These are phyloP conservation scores for Trapa incisa DNA, from an alignment of 345 rosid species.

Conservation along the genomic window DNA sequence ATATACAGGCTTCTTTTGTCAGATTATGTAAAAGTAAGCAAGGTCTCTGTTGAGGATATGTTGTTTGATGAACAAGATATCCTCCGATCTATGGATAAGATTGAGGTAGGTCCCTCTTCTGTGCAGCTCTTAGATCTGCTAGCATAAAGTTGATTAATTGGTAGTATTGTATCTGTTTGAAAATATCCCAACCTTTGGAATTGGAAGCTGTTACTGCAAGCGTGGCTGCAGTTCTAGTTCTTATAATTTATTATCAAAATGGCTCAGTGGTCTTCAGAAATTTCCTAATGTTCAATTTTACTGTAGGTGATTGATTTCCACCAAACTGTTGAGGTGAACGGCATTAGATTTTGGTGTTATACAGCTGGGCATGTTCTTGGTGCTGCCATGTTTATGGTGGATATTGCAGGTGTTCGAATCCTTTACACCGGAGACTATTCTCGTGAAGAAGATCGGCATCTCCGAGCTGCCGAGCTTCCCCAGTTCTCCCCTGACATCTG, in stretches of 20 bases:
- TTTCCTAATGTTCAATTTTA: neutral
- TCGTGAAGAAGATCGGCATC: conserved; percentile 90
- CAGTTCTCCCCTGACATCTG: conserved; percentile 95
- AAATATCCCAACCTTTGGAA: no score
- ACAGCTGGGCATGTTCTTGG: conserved; percentile 98
- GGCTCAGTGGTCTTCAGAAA: neutral
- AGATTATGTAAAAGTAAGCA: conserved; percentile 96
- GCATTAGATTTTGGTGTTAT: conserved; percentile 93
- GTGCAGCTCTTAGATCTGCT: neutral
- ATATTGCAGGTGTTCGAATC: conserved; percentile 80
- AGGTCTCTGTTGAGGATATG: conserved; percentile 95
- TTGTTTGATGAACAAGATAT: conserved; percentile 86
- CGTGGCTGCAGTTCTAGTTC: neutral
- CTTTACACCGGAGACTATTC: conserved; percentile 96
- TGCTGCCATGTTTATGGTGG: conserved; percentile 99
- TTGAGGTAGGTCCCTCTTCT: conserved; percentile 44
- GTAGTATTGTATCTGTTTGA: neutral
- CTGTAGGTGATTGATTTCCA: conserved; percentile 76
- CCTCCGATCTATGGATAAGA: conserved; percentile 64
- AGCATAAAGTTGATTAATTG: neutral
- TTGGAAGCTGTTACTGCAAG: no score
- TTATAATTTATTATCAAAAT: neutral
- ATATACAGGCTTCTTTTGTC: conserved; percentile 76
- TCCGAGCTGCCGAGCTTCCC: conserved; percentile 89
- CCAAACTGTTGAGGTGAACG: conserved; percentile 81